A percentile compares a stretch with the other conserved stretches of the same genome.
These are phyloP conservation scores for Marchantia polymorpha DNA, from an alignment of 225 moss, liverwort and hornwort genomes.

Conservation along the genomic window DNA sequence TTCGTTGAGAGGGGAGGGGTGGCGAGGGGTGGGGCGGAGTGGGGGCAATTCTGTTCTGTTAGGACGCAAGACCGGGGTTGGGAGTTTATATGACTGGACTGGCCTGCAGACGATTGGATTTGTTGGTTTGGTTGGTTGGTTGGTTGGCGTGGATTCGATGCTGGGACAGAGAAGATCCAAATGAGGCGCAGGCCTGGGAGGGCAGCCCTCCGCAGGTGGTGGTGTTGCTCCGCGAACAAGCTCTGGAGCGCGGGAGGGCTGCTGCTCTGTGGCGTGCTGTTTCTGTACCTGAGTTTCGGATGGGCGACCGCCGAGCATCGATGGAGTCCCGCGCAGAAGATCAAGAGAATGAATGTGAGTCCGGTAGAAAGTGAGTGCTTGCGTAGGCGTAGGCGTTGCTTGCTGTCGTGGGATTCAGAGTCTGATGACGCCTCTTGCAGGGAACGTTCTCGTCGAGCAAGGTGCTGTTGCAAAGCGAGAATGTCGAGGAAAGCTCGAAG, in stretches of 20 bases:
- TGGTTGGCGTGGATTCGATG: too few species aligned
- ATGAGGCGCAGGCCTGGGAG: slow-evolving; percentile 26
- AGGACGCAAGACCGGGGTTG: too few species aligned
- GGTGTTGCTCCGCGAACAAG: neutral
- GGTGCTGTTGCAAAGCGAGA: neutral
- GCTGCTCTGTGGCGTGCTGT: neutral
- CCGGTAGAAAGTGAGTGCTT: neutral
- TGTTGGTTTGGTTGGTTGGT: too few species aligned
- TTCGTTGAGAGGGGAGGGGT: too few species aligned
- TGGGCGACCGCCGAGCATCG: neutral
- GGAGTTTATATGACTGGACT: too few species aligned
- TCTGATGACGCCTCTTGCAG: neutral
- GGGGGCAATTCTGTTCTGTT: too few species aligned
- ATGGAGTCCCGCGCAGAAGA: neutral
- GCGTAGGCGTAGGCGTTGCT: neutral
- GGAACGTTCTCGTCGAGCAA: slow-evolving; percentile 4
- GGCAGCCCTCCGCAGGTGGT: slow-evolving; percentile 14
- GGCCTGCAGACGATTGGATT: too few species aligned
- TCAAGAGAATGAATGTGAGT: slow-evolving; percentile 7
- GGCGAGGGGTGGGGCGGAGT: too few species aligned
- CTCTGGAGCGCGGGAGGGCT: neutral
- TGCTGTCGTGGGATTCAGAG: neutral
- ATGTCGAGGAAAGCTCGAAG: neutral
- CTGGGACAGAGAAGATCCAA: neutral
- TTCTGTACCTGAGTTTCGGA: neutral